Evolutionary conservation across 2,329 filamentous ascomycete genomes (phyloP).

Genomic region (Aspergillus sp.): DNA sequence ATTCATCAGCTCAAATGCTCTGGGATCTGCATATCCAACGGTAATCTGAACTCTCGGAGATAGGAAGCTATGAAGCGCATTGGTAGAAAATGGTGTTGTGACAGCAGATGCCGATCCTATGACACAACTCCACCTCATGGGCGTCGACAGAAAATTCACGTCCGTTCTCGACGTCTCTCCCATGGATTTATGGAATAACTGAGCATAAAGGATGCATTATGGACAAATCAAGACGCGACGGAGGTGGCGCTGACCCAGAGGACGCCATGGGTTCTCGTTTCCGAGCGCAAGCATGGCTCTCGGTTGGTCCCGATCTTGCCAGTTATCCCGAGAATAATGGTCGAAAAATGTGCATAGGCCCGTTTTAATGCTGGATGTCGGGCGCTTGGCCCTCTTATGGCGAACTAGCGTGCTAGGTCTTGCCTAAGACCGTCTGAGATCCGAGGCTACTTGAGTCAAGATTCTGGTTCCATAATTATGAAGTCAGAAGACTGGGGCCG

Average conservation of each 20-base stretch:
- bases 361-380: slow-evolving; percentile 1
- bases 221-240: not conserved
- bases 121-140: not conserved
- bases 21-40: not conserved
- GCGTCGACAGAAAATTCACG: not conserved
- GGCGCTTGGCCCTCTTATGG: not conserved
- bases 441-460: slow-evolving; percentile 10
- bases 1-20: not conserved
- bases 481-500: slow-evolving; percentile 7
- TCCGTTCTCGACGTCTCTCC: not conserved
- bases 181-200: not conserved
- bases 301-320: slow-evolving; percentile 10
- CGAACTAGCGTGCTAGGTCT: not conserved
- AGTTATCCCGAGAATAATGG: slow-evolving; percentile 5
- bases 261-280: slow-evolving; percentile 3
- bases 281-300: not conserved
- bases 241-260: not conserved
- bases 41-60: not conserved
- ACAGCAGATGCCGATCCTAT: not conserved
- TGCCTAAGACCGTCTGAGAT: slow-evolving; percentile 3
- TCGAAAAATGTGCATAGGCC: slow-evolving; percentile 3
- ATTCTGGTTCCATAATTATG: slow-evolving; percentile 16
- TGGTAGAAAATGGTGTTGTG: not conserved
- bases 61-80: not conserved
- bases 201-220: not conserved